Evolutionary conservation across 2,329 filamentous ascomycete species (phyloP), one percentile per base, ranked within the genome.

Genomic region (Botrytis porri): DNA sequence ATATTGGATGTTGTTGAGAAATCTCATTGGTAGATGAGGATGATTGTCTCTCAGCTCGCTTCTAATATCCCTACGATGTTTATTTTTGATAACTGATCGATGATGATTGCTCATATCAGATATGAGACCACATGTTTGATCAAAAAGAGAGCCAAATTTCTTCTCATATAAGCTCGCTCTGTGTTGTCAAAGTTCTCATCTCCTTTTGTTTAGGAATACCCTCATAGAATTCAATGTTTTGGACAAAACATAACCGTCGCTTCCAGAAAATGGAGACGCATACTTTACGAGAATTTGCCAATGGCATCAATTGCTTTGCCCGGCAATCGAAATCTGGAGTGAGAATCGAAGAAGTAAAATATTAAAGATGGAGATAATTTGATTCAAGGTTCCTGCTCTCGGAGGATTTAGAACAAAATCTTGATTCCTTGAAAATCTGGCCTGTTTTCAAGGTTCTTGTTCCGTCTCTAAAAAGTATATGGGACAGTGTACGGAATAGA

Each of bases 281-380:
- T 66, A 16, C 35, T 71, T 32, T 61, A 25, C 4, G 29, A 61
- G 29, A 22, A 48, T 41, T 32, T 57, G 45, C 32, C 29, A 65
- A 65, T 65, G 61, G 66, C 39, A 54, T 71, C 61, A 71, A 66
- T 22, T 39, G 25, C 45, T 41, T 41, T 35, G 18, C 22, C 25
- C 37, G 64, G 20, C 7, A 37, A 71, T 71, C 69, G 69, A 71
- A 57, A 35, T 71, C 35, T 71, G 25, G n/a, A 65, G 69, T 32
- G 59, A 65, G 41, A 37, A 71, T 71, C 60, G 69, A 71, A 71
- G 57, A 41, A 45, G 37, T 32, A 32, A 61, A 16, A 22, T 20
- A 57, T 57, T 57, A 57, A 57, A 32, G 51, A 39, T 62, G 60
- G 35, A 62, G 60, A 39, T 41, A 62, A 62, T 62, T 62, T 62